Evolutionary conservation across 148 eudicot genomes (phyloP).

Genomic region (Arbutus unedo): DNA sequence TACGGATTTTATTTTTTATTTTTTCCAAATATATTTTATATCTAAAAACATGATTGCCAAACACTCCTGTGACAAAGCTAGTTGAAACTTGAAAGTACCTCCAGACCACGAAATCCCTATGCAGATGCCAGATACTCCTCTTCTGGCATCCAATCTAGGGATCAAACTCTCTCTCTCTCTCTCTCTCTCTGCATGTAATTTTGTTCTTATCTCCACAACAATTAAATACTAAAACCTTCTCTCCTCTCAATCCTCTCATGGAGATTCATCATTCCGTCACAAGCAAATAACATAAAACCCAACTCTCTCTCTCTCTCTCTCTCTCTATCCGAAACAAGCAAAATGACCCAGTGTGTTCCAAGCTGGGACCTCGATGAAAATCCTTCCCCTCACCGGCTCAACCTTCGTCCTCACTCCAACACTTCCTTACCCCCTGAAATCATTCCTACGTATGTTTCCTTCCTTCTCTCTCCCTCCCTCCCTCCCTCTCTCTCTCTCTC

Average conservation of each 20-base stretch:
- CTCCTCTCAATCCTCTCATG: not conserved
- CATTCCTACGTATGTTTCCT: constrained; percentile 30
- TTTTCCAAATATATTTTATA: too few relatives aligned
- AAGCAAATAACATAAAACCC: not conserved
- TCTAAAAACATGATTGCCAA: too few relatives aligned
- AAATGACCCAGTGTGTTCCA: constrained; percentile 71
- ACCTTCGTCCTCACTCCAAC: constrained; percentile 23
- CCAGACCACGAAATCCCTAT: constrained; percentile 1
- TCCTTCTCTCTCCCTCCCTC: too few relatives aligned
- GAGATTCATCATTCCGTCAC: not conserved
- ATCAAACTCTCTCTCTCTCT: not conserved
- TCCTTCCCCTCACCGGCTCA: constrained; percentile 21
- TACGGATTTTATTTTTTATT: too few relatives aligned
- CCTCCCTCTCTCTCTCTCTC: too few relatives aligned
- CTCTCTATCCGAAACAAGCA: not conserved
- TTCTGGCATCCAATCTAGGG: not conserved
- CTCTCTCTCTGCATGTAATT: not conserved
- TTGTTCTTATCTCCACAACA: not conserved
- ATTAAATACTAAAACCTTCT: not conserved
- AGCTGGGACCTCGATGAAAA: constrained; percentile 49
- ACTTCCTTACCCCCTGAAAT: constrained; percentile 26
- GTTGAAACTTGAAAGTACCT: not conserved
- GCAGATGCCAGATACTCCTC: constrained; percentile 11
- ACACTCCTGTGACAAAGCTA: too few relatives aligned
- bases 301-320: not conserved